Evolutionary conservation across 2,329 filamentous ascomycete species (phyloP).

Genomic region (Samsoniella hepiali): DNA sequence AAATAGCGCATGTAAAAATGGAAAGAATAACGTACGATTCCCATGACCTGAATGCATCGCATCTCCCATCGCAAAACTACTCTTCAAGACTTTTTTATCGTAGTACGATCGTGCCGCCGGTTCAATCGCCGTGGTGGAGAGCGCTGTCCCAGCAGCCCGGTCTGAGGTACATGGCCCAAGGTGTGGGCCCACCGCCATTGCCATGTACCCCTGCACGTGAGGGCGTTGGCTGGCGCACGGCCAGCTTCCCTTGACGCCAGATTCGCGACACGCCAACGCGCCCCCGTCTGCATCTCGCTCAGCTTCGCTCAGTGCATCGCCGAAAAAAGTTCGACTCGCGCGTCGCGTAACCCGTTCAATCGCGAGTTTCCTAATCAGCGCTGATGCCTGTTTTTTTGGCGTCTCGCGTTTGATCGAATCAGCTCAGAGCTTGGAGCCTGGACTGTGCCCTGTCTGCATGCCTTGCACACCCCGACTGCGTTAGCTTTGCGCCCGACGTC

Average conservation of each 20-base stretch:
- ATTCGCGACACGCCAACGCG: slow-evolving; percentile 18
- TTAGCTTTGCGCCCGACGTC: slow-evolving; percentile 13
- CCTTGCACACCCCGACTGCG: slow-evolving; percentile 2
- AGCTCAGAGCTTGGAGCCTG: background rate
- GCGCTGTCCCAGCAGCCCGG: background rate
- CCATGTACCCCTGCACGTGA: slow-evolving; percentile 16
- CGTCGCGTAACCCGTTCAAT: background rate
- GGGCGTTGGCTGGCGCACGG: slow-evolving; percentile 4
- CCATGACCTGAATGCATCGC: background rate
- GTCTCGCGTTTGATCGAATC: slow-evolving; percentile 2
- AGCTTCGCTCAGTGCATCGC: slow-evolving; percentile 4
- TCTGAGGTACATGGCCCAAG: slow-evolving; percentile 5
- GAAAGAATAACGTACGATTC: background rate
- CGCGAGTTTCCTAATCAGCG: background rate
- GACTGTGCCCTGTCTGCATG: slow-evolving; percentile 5
- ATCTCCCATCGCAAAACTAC: background rate
- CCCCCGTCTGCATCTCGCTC: slow-evolving; percentile 13
- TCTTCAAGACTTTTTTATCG: background rate
- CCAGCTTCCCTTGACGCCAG: slow-evolving; percentile 18
- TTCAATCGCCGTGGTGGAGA: slow-evolving; percentile 9
- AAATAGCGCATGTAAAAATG: background rate
- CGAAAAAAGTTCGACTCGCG: background rate
- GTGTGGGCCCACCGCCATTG: background rate
- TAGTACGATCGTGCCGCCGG: background rate
- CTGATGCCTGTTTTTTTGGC: slow-evolving; percentile 10